phyloP scores from a whole-genome alignment of 2,329 filamentous ascomycete genomes.

The Penicillium sp. region DNA sequence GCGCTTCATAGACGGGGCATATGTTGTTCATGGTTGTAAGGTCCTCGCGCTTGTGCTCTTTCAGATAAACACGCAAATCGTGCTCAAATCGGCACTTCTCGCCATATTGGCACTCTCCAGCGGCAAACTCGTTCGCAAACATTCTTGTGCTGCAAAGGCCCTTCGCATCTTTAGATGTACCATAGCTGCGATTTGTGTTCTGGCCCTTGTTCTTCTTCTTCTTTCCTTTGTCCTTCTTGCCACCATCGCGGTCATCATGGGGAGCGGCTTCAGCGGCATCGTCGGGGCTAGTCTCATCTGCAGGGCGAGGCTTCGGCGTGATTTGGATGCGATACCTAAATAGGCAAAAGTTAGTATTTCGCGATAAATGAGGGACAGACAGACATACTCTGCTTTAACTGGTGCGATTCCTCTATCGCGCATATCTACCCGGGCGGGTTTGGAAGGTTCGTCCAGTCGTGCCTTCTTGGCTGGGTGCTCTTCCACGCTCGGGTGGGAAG shows the following conservation, averaged over 20 bases:
- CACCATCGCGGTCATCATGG: slow-evolving; percentile 35
- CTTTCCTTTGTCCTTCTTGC: slow-evolving; percentile 32
- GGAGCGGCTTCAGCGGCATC: slow-evolving; percentile 53
- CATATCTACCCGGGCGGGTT: slow-evolving; percentile 24
- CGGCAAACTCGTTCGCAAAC: slow-evolving; percentile 70
- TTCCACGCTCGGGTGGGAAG: slow-evolving; percentile 15
- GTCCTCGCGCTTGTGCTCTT: slow-evolving; percentile 70
- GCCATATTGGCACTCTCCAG: slow-evolving; percentile 63
- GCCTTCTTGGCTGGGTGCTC: slow-evolving; percentile 52
- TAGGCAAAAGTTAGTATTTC: background rate
- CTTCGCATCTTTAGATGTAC: slow-evolving; percentile 66
- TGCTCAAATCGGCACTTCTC: slow-evolving; percentile 75
- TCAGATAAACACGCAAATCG: slow-evolving; percentile 74
- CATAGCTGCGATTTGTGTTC: slow-evolving; percentile 75
- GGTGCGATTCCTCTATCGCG: slow-evolving; percentile 54
- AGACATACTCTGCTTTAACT: slow-evolving; percentile 57
- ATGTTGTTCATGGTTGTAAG: slow-evolving; percentile 64
- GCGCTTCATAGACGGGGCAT: slow-evolving; percentile 71
- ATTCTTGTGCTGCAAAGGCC: slow-evolving; percentile 68
- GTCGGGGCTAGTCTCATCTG: slow-evolving; percentile 39
- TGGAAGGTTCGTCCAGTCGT: slow-evolving; percentile 42
- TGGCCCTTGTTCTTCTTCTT: slow-evolving; percentile 60
- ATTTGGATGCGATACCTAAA: slow-evolving; percentile 26
- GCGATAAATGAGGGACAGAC: background rate
- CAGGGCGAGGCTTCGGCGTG: slow-evolving; percentile 13